These are phyloP conservation scores for Russula ochroleuca DNA, from an alignment of 768 basidiomycete species.

Conservation along the genomic window DNA sequence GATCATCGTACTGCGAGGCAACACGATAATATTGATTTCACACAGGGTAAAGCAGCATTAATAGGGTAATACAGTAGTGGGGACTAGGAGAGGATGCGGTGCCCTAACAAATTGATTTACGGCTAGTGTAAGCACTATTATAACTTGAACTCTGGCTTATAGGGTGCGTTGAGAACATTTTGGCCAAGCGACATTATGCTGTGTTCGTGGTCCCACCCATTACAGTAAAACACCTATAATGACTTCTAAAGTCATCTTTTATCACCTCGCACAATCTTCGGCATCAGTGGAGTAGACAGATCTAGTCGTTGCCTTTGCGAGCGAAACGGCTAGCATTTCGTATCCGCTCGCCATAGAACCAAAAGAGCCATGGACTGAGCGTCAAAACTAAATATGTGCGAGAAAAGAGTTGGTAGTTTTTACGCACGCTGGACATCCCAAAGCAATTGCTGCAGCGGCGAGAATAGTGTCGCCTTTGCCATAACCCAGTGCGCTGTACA, in stretches of 20 bases:
- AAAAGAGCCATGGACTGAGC: constrained; percentile 41
- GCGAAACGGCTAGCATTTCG: constrained; percentile 14
- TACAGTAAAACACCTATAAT: background rate
- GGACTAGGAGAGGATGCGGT: no score
- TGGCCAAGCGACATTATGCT: background rate
- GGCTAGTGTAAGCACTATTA: no score
- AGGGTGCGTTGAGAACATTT: background rate
- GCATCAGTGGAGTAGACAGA: background rate
- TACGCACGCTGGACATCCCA: constrained; percentile 51
- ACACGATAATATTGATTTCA: no score
- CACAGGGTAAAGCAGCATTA: no score
- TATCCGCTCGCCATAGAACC: constrained; percentile 47
- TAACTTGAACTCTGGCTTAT: no score
- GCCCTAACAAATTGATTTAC: no score
- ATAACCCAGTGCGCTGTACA: constrained; percentile 62
- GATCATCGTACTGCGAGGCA: no score
- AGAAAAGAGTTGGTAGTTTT: background rate
- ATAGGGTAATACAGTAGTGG: no score
- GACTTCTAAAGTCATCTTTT: background rate
- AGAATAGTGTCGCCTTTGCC: constrained; percentile 68
- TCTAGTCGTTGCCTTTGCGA: background rate
- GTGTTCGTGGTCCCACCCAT: background rate
- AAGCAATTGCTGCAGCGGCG: constrained; percentile 50
- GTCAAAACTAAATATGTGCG: constrained; percentile 34
- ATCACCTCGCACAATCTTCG: background rate